Conservation (phyloP, 2,329 filamentous ascomycete species). For the Laburnicola sp. region DNA sequence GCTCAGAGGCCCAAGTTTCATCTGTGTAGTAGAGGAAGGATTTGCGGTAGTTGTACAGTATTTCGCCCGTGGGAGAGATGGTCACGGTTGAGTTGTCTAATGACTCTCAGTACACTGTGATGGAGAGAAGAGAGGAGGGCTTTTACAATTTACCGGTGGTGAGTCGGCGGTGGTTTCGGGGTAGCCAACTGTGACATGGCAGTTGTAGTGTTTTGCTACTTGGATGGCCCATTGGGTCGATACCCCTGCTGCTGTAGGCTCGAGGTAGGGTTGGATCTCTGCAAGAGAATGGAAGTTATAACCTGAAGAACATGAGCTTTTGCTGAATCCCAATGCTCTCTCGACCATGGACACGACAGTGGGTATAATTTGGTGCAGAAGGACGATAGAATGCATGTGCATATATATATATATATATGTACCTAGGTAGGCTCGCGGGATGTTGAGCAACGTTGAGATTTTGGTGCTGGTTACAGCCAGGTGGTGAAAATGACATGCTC, state of each 20-base stretch:
- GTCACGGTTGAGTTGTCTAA: conserved; percentile 61
- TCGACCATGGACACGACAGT: neutral
- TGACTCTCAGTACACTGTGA: neutral
- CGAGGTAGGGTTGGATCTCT: conserved; percentile 70
- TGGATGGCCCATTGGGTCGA: conserved; percentile 72
- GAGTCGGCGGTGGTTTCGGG: conserved; percentile 58
- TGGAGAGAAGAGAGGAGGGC: neutral
- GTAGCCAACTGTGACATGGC: conserved; percentile 71
- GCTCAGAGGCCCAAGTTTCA: conserved; percentile 64
- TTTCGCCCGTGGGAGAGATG: conserved; percentile 57
- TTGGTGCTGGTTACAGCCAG: too few species aligned
- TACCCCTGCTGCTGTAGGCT: conserved; percentile 66
- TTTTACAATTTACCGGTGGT: conserved; percentile 45
- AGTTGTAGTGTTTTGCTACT: conserved; percentile 67
- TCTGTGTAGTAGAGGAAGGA: conserved; percentile 69
- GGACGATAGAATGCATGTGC: neutral
- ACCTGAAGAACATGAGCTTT: conserved; percentile 50
- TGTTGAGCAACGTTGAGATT: too few species aligned
- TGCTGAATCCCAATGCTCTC: too few species aligned
- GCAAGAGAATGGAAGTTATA: conserved; percentile 76
- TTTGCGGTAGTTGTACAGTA: conserved; percentile 65
- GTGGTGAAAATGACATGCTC: conserved; percentile 14
- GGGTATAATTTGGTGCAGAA: neutral
- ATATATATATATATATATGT: neutral
- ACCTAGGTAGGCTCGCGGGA: neutral